phyloP scores from a whole-genome alignment of 108 stramenopile species.

The Conticribra weissflogii region DNA sequence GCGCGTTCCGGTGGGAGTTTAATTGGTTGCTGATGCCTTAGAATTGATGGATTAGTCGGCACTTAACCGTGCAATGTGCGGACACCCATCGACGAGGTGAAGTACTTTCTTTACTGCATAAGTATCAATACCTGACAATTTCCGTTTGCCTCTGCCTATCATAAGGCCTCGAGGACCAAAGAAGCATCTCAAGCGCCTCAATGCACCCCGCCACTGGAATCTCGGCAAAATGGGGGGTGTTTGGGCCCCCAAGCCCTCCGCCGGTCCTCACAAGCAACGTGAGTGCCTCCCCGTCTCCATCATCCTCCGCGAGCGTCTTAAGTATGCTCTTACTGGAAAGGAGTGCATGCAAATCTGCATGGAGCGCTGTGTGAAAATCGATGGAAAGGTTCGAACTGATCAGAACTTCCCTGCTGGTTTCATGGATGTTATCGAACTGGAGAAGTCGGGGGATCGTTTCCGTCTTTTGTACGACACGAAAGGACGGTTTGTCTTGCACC shows the following conservation, averaged over 20 bases:
- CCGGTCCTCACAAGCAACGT: slow-evolving; percentile 98
- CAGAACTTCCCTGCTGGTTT: slow-evolving; percentile 98
- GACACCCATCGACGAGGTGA: too few species aligned
- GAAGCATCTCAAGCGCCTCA: slow-evolving; percentile 99
- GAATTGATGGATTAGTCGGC: too few species aligned
- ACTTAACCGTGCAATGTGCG: too few species aligned
- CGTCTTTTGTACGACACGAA: slow-evolving; percentile 98
- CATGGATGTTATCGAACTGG: slow-evolving; percentile 98
- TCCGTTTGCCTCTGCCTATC: too few species aligned
- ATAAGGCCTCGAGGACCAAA: slow-evolving; percentile 98
- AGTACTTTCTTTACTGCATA: too few species aligned
- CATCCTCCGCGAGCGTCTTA: slow-evolving; percentile 98
- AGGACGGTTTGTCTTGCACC: slow-evolving; percentile 97
- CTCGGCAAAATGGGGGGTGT: slow-evolving; percentile 99
- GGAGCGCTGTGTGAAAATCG: slow-evolving; percentile 98
- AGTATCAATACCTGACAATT: too few species aligned
- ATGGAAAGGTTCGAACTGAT: slow-evolving; percentile 99
- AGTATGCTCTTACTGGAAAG: slow-evolving; percentile 99
- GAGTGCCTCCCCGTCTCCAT: slow-evolving; percentile 96
- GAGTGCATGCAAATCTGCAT: slow-evolving; percentile 99
- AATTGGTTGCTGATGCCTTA: too few species aligned
- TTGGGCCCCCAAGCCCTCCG: slow-evolving; percentile 93
- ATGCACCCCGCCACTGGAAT: slow-evolving; percentile 99
- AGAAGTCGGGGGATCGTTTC: slow-evolving; percentile 96
- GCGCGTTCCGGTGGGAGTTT: too few species aligned